Base-by-base conservation (phyloP, 805 yeast species). In the Lipomyces yamanashiensis region DNA sequence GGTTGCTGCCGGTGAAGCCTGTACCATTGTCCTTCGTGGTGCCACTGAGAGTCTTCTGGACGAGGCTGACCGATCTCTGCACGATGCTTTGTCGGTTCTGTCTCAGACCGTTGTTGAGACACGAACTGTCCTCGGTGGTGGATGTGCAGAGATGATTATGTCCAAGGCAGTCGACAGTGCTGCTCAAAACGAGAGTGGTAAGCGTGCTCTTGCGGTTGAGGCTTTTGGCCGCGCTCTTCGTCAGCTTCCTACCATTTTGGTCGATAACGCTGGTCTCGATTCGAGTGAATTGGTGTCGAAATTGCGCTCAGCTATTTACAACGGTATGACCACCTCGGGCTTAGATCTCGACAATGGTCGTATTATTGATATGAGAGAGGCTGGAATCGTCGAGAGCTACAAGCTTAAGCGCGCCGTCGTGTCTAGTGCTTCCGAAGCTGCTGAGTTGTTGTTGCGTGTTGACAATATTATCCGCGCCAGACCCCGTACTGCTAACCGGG, bases 261-360 rank as follows among this genome's bases (percentile, higher is more conserved):
- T 97, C 53, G 98, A 95, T 74, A 95, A 95, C 74, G 98, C 99
- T 3, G 99, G 99, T 36, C 90, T 85, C 72, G 99, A 95, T 75
- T 88, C 97, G 23, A 86, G 92, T 72, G 98, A 96, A 71, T 81
- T 95, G 67, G 96, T 95, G 13, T 84, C 98, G 9, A 91, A 90
- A 75, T 82, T 95, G 72, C 85, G 98, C 77, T 86, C 97, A 1
- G 87, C 96, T 23, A 88, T 92, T 61, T 95, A 95, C 80, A 88
- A 87, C 73, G 99, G 99, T 41, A 85, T 90, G 82, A 82, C 90
- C 21, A 91, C 97, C 6, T 87, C 93, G 3, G 99, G 99, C 45
- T 83, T 95, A 68, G 96, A 95, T 74, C 83, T 95, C 72, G 86
- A 89, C 74, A 81, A 82, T 47, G 99, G 99, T 67, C 80, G 77